Base-by-base conservation (phyloP, 2,329 filamentous ascomycete genomes). In the Exophiala aquamarina region DNA sequence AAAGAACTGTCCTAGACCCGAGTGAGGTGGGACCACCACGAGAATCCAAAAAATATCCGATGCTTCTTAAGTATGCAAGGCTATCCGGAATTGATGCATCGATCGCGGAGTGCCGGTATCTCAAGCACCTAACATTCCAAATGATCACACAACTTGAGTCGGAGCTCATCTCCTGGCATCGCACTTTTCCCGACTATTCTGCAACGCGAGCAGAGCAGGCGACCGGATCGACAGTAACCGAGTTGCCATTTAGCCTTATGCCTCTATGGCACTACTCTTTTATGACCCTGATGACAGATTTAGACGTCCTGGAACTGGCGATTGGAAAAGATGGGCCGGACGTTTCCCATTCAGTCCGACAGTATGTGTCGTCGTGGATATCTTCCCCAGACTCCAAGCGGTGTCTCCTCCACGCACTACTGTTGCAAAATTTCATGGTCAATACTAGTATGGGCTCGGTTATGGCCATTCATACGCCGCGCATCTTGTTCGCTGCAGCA, bases 221-320 rank as follows among this genome's bases (percentile, higher is more conserved):
- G 4, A 5, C 17, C 7, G 4, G 10, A 21, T 39, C 32, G 1
- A 28, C 15, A 11, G 33, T 39, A 15, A 26, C 34, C 15, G 37
- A 45, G 19, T 6, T 23, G n/a, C 49, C 49, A 4, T 52, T 48
- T 35, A 48, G 44, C 29, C 28, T 52, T 21, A 21, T 44, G 11
- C 49, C 49, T 11, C 26, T 52, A 13, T 52, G 49, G 49, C 44
- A 48, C 15, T 41, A 45, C 23, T 41, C 35, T 11, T 52, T 48
- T 34, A 44, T 52, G n/a, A 26, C 44, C 1, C 20, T 52, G 33
- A 47, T 29, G 11, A 40, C 44, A 28, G 43, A 39, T 21, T 4
- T 37, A 9, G 15, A 47, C 33, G 15, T 31, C 10, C 28, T 51
- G 10, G 48, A 51, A 31, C 18, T 37, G n/a, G 48, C 48, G 6